Percentiles rank a stretch among this genome's conserved stretches.
Evolutionary conservation across 768 basidiomycete species (phyloP).

Genomic region (Kwoniella dejecticola): DNA sequence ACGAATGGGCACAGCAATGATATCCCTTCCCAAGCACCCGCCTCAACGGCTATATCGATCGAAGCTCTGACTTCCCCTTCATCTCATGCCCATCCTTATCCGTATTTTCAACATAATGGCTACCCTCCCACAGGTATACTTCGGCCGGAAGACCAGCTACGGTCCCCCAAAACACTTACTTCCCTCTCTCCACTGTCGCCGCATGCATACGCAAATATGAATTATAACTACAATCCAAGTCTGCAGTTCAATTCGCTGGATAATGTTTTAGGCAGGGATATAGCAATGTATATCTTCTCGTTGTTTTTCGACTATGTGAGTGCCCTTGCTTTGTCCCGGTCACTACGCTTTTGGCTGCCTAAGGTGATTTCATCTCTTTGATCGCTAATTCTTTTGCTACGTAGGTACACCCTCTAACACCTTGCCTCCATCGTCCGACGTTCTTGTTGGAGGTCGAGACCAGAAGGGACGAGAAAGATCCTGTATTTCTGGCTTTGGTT

Average conservation of each 20-base stretch:
- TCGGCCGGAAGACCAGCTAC: neutral
- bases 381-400: neutral
- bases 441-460: conserved; percentile 83
- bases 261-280: conserved; percentile 23
- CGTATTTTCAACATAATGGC: neutral
- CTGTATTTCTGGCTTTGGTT: conserved; percentile 39
- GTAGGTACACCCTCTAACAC: conserved; percentile 81
- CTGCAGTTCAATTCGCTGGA: conserved; percentile 33
- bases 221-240: neutral
- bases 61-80: neutral
- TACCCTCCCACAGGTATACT: neutral
- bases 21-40: neutral
- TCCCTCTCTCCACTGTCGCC: conserved; percentile 22
- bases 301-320: conserved; percentile 47
- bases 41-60: neutral
- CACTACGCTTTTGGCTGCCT: neutral
- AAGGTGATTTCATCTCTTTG: too few relatives aligned
- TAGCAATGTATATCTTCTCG: conserved; percentile 33
- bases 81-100: neutral
- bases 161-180: conserved; percentile 1
- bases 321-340: too few relatives aligned
- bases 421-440: conserved; percentile 86
- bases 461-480: conserved; percentile 66
- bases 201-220: conserved; percentile 1
- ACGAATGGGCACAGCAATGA: neutral